Evolutionary conservation across 108 stramenopile genomes (phyloP), one percentile per base, ranked within the genome.

Genomic region (Pseudonitzschia pungens): DNA sequence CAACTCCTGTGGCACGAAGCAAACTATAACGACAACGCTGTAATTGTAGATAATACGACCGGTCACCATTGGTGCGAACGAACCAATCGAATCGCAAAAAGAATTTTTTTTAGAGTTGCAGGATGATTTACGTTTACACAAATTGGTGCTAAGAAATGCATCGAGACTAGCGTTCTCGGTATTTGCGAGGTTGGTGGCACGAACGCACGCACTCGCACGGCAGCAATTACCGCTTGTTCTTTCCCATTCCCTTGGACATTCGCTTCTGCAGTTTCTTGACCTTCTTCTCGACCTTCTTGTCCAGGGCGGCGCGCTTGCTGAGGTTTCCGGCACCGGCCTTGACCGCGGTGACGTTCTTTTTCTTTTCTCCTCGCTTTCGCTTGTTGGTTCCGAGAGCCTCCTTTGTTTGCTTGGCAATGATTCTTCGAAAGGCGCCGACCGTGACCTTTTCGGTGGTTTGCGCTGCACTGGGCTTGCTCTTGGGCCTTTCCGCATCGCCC

Each of bases 181-280:
- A 43, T 43, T 43, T 43, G 42, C 42, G 11, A 43, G 14, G 5
- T 18, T 11, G 14, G 3, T 48, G 18, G 36, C 6, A 5, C 36
- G 29, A 29, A 42, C 68, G 24, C n/a, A n/a, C 9, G n/a, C 10
- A 10, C 50, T n/a, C 16, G 50, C 9, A 51, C 10, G 10, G 7
- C 50, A n/a, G 50, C 10, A 55, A 1, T 55, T 55, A 55, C 1
- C 54, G 54, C 24, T 55, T 55, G 33, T 76, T 66, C 72, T 92
- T 92, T 44, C 91, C 91, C 91, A 92, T 92, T 26, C 91, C 91
- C 60, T 88, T 89, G 9, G 66, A 31, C 18, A 78, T 73, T 29
- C 91, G 86, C 43, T 92, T 88, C 69, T 88, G 76, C 28, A 92
- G 40, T 62, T 92, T 89, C 81, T 89, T 89, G 60, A 89, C 86